phyloP scores from a whole-genome alignment of 2,329 filamentous ascomycete genomes.

The Cercospora nicotianae region DNA sequence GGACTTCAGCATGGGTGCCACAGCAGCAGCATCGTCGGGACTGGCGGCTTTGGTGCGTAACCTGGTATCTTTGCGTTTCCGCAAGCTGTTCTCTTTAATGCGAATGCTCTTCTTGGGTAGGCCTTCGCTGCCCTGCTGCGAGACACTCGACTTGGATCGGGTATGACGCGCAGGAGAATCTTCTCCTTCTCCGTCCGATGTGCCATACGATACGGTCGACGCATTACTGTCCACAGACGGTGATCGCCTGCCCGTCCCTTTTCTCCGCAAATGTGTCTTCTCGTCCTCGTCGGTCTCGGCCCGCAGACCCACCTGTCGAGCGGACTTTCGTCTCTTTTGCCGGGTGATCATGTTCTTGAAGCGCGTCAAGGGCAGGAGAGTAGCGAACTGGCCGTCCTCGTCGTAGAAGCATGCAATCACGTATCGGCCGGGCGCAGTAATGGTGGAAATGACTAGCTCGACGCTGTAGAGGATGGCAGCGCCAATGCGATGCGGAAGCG shows the following conservation, averaged over 20 bases:
- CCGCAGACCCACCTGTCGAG: constrained; percentile 35
- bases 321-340: constrained; percentile 36
- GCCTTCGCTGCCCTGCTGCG: constrained; percentile 17
- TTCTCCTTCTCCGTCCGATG: constrained; percentile 62
- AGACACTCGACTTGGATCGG: constrained; percentile 59
- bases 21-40: constrained; percentile 44
- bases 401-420: constrained; percentile 81
- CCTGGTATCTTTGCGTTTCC: constrained; percentile 71
- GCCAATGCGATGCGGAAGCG: constrained; percentile 59
- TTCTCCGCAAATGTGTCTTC: constrained; percentile 33
- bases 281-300: constrained; percentile 38
- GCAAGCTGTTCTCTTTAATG: constrained; percentile 79
- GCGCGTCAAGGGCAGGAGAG: constrained; percentile 70
- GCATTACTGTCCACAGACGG: constrained; percentile 41
- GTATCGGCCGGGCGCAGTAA: constrained; percentile 79
- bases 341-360: constrained; percentile 53
- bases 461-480: constrained; percentile 72
- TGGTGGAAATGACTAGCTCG: constrained; percentile 73
- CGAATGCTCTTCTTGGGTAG: constrained; percentile 67
- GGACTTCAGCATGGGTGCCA: constrained; percentile 82
- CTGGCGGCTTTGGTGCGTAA: constrained; percentile 39
- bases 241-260: constrained; percentile 41
- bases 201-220: constrained; percentile 60
- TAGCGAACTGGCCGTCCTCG: constrained; percentile 73
- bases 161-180: constrained; percentile 55